phyloP scores from a whole-genome alignment of 179 eudicot species.

The Spergularia azorica region DNA sequence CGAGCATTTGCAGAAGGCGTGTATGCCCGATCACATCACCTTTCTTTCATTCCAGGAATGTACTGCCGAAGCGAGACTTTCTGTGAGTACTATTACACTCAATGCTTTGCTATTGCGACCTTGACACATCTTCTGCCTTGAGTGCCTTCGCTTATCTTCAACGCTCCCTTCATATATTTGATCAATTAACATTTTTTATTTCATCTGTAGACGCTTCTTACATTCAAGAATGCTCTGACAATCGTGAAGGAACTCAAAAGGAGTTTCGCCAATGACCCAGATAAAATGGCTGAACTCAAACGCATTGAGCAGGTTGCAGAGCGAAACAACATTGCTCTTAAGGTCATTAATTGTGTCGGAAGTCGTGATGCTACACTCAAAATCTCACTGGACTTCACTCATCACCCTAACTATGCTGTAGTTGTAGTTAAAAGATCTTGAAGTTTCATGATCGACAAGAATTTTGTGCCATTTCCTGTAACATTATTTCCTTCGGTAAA shows the following conservation, averaged over 20 bases:
- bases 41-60: constrained; percentile 71
- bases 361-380: constrained; percentile 70
- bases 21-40: constrained; percentile 78
- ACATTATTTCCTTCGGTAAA: constrained; percentile 8
- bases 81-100: constrained; percentile 50
- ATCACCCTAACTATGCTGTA: constrained; percentile 84
- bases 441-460: constrained; percentile 23
- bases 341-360: constrained; percentile 68
- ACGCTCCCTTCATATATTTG: not conserved
- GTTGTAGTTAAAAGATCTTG: constrained; percentile 85
- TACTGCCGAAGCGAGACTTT: constrained; percentile 58
- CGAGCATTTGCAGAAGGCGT: constrained; percentile 87
- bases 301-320: constrained; percentile 91
- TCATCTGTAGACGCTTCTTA: constrained; percentile 50
- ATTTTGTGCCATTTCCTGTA: constrained; percentile 40
- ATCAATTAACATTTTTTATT: not conserved
- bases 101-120: not conserved
- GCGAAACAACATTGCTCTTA: constrained; percentile 77
- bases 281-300: constrained; percentile 70
- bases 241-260: constrained; percentile 76
- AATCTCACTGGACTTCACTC: constrained; percentile 72
- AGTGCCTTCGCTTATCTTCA: not conserved
- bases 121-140: not conserved
- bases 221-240: constrained; percentile 83
- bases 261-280: constrained; percentile 60